Percentiles rank a stretch among this genome's conserved stretches.
These are phyloP conservation scores for Colletotrichum endophyticum DNA, from an alignment of 2,329 filamentous ascomycete genomes.

Conservation along the genomic window DNA sequence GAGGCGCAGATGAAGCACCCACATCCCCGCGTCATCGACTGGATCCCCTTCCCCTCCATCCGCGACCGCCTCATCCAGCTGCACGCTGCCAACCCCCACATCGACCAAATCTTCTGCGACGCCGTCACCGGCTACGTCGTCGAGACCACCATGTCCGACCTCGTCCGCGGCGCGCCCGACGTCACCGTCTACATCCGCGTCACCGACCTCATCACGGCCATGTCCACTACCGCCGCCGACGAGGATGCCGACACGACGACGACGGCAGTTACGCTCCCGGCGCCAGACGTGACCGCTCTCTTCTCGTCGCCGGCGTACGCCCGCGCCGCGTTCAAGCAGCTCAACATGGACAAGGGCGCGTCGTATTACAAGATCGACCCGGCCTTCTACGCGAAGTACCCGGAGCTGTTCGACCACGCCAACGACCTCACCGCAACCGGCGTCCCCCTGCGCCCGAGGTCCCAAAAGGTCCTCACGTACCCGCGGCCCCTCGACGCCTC, in stretches of 20 bases:
- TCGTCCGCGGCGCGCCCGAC: constrained; percentile 27
- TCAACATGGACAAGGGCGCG: constrained; percentile 36
- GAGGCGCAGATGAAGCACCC: constrained; percentile 24
- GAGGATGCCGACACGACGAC: not conserved
- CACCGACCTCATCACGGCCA: constrained; percentile 31
- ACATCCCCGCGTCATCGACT: constrained; percentile 28
- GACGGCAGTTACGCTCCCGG: constrained; percentile 22
- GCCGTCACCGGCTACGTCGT: constrained; percentile 36
- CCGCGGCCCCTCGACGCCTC: constrained; percentile 29
- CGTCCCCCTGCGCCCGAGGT: constrained; percentile 27
- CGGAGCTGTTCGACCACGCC: constrained; percentile 30
- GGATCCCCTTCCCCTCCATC: constrained; percentile 32
- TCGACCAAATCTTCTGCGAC: constrained; percentile 37
- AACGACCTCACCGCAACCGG: constrained; percentile 29
- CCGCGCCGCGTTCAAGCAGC: constrained; percentile 26
- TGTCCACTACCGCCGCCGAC: not conserved
- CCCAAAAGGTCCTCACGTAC: constrained; percentile 31
- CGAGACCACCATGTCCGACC: constrained; percentile 31
- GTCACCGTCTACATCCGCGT: constrained; percentile 32
- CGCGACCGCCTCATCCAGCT: constrained; percentile 32
- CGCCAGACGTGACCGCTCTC: constrained; percentile 24
- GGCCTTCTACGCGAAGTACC: constrained; percentile 34
- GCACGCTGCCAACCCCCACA: constrained; percentile 33
- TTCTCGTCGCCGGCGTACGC: constrained; percentile 29
- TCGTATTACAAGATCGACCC: constrained; percentile 37